Evolutionary conservation across 306 rosid genomes (phyloP), one percentile per base, ranked within the genome.

Genomic region (Dalbergia oliveri): DNA sequence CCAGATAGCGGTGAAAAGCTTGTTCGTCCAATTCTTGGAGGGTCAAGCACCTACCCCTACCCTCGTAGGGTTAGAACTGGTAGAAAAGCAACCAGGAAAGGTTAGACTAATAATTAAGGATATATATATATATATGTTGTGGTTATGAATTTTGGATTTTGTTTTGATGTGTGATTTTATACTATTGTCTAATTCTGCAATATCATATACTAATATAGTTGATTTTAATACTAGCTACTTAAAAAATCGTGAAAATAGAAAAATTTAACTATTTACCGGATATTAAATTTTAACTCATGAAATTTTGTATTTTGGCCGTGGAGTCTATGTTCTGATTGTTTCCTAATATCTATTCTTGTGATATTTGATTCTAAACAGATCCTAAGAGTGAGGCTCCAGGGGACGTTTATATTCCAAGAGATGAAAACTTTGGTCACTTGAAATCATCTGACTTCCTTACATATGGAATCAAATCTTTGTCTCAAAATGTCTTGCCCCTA

Each of bases 21-120:
- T 78, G 90, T 75, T 37, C 98, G 97, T 21, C 97, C 90, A 0
- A 31, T 79, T 60, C 93, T 94, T 12, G 98, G 98, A 75, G 97
- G 97, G 5, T 92, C 94, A 16, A 69, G 15, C 61, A 19, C 63
- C 8, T 73, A 75, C 77, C 97, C 97, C 43, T 94, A 94, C 73
- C 98, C 98, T 69, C 90, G 98, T 0, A 84, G 98, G 44, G 98
- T 91, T 77, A 90, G 98, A 89, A 92, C 88, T 0, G 94, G 96
- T 47, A 84, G 96, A 75, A 47, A 77, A 31, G 81, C 87, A 4
- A 64, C 89, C 4, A 60, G 67, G 10, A 73, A 85, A 84, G 97
- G 98, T 90, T 58, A 64, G 83, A 53, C 11, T 71, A 12, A 43
- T 34, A 43, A 37, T 26, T 37, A 37, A 9, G 11, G 11, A 43